Base-by-base conservation (phyloP, 148 eudicot species). In the Arbutus unedo region DNA sequence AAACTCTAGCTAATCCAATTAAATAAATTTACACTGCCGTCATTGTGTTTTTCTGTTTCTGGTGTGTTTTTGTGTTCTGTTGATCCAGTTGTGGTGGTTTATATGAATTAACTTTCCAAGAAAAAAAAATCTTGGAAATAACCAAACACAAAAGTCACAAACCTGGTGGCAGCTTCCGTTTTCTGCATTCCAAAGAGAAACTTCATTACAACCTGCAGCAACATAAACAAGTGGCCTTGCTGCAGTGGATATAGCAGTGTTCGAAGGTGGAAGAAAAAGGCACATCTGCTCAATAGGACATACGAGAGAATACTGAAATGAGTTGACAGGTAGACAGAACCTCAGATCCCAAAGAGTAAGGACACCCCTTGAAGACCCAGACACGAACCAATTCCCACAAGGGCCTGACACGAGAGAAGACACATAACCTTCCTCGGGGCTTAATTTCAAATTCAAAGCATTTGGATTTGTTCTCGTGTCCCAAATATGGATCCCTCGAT, bases 131-230 rank as follows among this genome's bases (percentile, higher is more conserved):
- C 6, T 2, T 45, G 15, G 25, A 67, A 38, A 49, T 4, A 55
- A 57, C 60, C 67, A 81, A 31, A 72, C 43, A 23, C 11, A 64
- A 79, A 76, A 50, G 8, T 49, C 10, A 81, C 78, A 23, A 84
- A 94, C 98, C 98, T 96, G 99, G 89, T 96, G 98, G 88, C 99
- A 96, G 89, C 98, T 93, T 67, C 99, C 98, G 82, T 94, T 93
- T 89, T 96, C 99, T 19, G 99, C 99, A 89, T 96, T 93, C 99
- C 98, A 96, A 55, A 96, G 93, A 81, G 99, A 94, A 60, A 96
- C 97, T 88, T 96, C 99, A 88, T 92, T 94, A 85, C 92, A 89
- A 80, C 98, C 99, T 59, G 98, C 99, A 81, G 98, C 97, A 86
- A 96, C 98, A 92, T 96, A 96, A 60, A 96, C 91, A 84, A 96